Evolutionary conservation across 257 asterid genomes (phyloP).

Genomic region (Gardenia jasminoides): DNA sequence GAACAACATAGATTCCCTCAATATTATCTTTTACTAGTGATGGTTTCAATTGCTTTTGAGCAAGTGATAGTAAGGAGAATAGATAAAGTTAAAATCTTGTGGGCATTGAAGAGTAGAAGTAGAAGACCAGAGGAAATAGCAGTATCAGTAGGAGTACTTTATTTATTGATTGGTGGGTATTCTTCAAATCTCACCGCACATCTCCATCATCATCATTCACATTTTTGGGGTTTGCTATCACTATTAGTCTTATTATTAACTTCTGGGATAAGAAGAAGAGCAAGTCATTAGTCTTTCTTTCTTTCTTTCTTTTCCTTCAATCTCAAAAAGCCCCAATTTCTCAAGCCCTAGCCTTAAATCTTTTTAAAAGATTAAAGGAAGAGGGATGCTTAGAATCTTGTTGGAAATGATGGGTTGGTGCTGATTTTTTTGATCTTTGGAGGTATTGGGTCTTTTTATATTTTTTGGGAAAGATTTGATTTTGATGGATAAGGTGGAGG

Average conservation of each 20-base stretch:
- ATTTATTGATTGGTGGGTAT: slow-evolving; percentile 37
- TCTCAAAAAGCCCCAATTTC: slow-evolving; percentile 26
- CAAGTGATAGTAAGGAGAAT: slow-evolving; percentile 16
- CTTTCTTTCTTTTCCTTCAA: slow-evolving; percentile 21
- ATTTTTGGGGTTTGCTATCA: slow-evolving; percentile 25
- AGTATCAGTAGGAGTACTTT: slow-evolving; percentile 31
- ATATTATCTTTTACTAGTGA: slow-evolving; percentile 10
- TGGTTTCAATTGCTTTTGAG: slow-evolving; percentile 23
- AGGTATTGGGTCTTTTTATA: slow-evolving; percentile 23
- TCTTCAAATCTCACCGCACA: slow-evolving; percentile 70
- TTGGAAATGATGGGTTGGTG: slow-evolving; percentile 12
- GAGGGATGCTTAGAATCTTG: background rate
- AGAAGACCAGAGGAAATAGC: background rate
- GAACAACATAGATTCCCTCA: slow-evolving; percentile 22
- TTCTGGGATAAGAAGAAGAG: slow-evolving; percentile 33
- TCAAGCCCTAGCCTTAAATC: slow-evolving; percentile 20
- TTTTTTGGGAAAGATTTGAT: slow-evolving; percentile 16
- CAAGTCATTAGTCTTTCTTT: slow-evolving; percentile 6
- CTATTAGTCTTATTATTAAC: background rate
- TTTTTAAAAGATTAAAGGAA: background rate
- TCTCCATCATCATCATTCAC: slow-evolving; percentile 38
- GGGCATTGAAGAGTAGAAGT: slow-evolving; percentile 19
- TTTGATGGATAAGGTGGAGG: slow-evolving; percentile 48
- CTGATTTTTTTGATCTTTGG: slow-evolving; percentile 25
- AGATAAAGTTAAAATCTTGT: slow-evolving; percentile 20